Evolutionary conservation across 257 asterid genomes (phyloP).

Genomic region (Knoxia roxburghii): DNA sequence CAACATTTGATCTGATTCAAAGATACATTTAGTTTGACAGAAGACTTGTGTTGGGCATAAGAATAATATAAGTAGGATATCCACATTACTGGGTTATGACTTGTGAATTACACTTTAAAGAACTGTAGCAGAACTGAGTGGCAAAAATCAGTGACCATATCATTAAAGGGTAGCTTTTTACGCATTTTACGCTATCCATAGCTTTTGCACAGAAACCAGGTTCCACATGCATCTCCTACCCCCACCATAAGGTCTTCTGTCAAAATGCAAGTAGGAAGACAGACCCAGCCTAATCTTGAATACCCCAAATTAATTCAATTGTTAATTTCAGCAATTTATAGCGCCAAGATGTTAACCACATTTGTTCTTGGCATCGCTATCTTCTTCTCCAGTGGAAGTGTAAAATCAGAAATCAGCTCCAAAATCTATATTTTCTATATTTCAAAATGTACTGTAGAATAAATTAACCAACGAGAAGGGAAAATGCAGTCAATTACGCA

Average conservation of each 20-base stretch:
- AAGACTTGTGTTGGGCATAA: not conserved
- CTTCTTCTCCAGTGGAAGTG: no score
- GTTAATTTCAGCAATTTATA: not conserved
- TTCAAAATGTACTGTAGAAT: no score
- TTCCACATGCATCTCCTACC: slow-evolving; percentile 2
- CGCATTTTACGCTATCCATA: slow-evolving; percentile 1
- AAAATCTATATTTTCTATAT: not conserved
- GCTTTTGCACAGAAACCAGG: not conserved
- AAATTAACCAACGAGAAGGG: not conserved
- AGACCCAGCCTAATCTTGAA: not conserved
- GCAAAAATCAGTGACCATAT: not conserved
- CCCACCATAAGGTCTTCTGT: no score
- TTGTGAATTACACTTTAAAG: not conserved
- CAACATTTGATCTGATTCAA: not conserved
- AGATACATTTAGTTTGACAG: not conserved
- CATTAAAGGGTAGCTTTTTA: not conserved
- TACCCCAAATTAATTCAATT: not conserved
- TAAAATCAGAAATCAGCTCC: not conserved
- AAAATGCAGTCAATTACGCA: not conserved
- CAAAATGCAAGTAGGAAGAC: not conserved
- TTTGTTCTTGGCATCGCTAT: no score
- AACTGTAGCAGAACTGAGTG: slow-evolving; percentile 3
- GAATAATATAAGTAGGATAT: not conserved
- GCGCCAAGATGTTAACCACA: not conserved
- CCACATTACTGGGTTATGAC: not conserved